Conservation (phyloP, 306 rosid species). For the Coriaria nepalensis region DNA sequence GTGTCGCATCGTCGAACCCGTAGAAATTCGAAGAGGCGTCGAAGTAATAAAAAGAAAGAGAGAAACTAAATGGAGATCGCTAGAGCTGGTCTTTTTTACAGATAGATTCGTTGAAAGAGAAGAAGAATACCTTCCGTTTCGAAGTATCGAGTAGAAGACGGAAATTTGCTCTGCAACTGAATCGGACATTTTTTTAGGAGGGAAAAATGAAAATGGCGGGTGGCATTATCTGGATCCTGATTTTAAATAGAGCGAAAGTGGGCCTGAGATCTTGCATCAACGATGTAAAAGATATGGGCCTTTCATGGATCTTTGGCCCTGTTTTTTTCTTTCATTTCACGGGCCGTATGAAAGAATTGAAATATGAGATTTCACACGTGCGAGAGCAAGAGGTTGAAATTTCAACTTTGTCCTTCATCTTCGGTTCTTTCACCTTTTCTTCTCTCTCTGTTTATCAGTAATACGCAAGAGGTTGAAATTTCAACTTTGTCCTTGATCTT, state of each 20-base stretch:
- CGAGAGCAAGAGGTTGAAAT: no score
- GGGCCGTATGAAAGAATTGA: no score
- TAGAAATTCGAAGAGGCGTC: not conserved
- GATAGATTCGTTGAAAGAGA: not conserved
- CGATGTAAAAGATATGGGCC: no score
- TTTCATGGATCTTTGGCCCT: no score
- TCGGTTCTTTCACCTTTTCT: no score
- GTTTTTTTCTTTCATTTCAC: no score
- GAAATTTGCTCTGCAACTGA: conserved; percentile 23
- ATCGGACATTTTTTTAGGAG: conserved; percentile 35
- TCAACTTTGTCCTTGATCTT: no score
- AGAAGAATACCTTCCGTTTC: conserved; percentile 6
- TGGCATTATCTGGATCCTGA: not conserved
- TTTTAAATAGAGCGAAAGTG: not conserved
- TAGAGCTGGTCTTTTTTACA: not conserved
- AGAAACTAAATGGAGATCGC: conserved; percentile 3
- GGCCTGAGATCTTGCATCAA: no score
- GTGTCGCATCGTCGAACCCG: conserved; percentile 38
- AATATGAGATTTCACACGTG: no score
- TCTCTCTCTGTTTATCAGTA: no score
- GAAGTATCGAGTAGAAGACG: conserved; percentile 15
- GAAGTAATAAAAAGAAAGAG: not conserved
- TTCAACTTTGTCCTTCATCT: no score
- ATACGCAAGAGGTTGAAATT: no score
- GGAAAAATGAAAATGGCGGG: conserved; percentile 13